Conservation (phyloP, 352 stramenopile species). For the Phytophthora citricola region DNA sequence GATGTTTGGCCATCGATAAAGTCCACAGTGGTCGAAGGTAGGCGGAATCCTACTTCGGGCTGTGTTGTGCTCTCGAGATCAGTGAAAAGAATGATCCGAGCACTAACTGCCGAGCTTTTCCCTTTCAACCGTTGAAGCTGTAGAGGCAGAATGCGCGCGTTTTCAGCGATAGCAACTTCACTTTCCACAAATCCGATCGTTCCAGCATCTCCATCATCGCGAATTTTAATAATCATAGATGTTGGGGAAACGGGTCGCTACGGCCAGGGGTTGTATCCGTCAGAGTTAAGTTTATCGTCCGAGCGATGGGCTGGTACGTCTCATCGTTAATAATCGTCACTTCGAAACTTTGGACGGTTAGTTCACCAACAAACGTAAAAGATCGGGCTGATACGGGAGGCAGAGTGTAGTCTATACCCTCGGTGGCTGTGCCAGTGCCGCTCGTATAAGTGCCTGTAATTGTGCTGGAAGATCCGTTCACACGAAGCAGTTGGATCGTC, state of each 20-base stretch:
- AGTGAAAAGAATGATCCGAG: constrained; percentile 29
- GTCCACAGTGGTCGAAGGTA: constrained; percentile 32
- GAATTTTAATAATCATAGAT: constrained; percentile 41
- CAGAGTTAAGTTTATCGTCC: constrained; percentile 42
- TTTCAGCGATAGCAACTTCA: constrained; percentile 37
- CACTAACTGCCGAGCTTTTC: constrained; percentile 38
- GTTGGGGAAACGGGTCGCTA: constrained; percentile 34
- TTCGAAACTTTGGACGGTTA: constrained; percentile 42
- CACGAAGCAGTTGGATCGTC: constrained; percentile 44
- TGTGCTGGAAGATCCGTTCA: constrained; percentile 52
- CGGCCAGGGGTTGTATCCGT: constrained; percentile 44
- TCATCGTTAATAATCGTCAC: constrained; percentile 53
- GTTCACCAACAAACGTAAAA: constrained; percentile 50
- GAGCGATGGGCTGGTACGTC: constrained; percentile 36
- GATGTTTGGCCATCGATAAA: constrained; percentile 47
- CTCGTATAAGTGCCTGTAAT: constrained; percentile 50
- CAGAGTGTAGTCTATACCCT: constrained; percentile 46
- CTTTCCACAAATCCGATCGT: constrained; percentile 47
- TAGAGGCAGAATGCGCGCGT: constrained; percentile 29
- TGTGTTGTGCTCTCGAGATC: constrained; percentile 22
- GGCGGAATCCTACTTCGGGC: constrained; percentile 36
- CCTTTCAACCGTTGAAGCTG: constrained; percentile 41
- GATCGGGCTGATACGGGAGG: constrained; percentile 7
- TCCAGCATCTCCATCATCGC: constrained; percentile 65
- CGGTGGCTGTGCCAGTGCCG: constrained; percentile 28